phyloP scores from a whole-genome alignment of 305 asterid species.

The Petunia hybrid region DNA sequence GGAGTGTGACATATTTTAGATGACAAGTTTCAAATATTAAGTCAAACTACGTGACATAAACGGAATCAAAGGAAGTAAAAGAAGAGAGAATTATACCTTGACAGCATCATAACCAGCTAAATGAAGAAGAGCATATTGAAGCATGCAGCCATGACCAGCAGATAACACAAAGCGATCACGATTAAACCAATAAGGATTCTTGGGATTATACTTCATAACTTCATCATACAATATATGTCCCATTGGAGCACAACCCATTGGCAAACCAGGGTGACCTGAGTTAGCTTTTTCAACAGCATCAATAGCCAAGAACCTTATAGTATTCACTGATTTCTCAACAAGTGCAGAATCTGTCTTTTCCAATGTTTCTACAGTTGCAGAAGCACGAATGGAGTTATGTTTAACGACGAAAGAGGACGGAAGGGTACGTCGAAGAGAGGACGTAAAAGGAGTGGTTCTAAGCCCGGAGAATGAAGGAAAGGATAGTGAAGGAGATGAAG shows the following conservation, averaged over 20 bases:
- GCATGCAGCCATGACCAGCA: conserved; percentile 99
- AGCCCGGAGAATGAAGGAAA: conserved; percentile 63
- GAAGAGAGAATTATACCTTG: conserved; percentile 50
- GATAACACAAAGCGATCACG: conserved; percentile 96
- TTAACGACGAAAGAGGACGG: conserved; percentile 34
- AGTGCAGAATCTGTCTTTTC: conserved; percentile 75
- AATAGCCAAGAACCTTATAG: conserved; percentile 89
- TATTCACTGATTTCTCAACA: conserved; percentile 81
- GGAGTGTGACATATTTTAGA: no score
- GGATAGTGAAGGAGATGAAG: conserved; percentile 38
- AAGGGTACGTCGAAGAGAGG: conserved; percentile 57
- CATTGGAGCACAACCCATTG: conserved; percentile 99
- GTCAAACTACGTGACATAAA: no score
- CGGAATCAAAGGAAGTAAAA: neutral
- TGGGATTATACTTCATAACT: conserved; percentile 93
- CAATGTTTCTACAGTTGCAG: conserved; percentile 77
- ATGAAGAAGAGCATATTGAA: conserved; percentile 96
- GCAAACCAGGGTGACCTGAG: conserved; percentile 97
- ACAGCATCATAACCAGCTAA: conserved; percentile 95
- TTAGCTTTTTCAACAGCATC: conserved; percentile 99
- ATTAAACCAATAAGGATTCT: conserved; percentile 95
- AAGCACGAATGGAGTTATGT: conserved; percentile 53
- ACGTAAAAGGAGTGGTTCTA: conserved; percentile 50
- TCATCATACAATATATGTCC: conserved; percentile 94
- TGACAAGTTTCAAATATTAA: no score